A percentile compares a stretch with the other conserved stretches of the same genome.
Evolutionary conservation across 2,329 filamentous ascomycete genomes (phyloP).

Genomic region (Furcasterigmium furcatum): DNA sequence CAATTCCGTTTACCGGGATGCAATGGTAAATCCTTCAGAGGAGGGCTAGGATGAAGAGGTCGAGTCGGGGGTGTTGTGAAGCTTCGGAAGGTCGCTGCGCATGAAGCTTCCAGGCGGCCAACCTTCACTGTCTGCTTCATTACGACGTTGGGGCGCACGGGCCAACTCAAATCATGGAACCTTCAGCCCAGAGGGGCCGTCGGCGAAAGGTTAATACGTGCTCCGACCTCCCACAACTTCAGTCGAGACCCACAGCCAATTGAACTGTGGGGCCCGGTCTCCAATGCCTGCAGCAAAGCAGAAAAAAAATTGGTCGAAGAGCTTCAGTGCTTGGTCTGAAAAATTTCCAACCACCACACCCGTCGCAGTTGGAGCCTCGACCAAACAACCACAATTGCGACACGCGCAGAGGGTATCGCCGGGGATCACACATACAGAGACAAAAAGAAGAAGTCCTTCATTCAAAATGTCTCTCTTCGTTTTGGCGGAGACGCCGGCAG

Average conservation of each 20-base stretch:
- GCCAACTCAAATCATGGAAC: not conserved
- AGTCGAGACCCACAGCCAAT: not conserved
- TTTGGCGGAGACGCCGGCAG: constrained; percentile 87
- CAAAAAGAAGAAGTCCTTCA: constrained; percentile 13
- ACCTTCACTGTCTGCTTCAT: constrained; percentile 4
- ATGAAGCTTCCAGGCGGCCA: constrained; percentile 7
- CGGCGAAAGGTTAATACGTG: constrained; percentile 11
- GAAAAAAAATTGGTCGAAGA: constrained; percentile 31
- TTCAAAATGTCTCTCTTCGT: constrained; percentile 83
- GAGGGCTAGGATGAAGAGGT: not conserved
- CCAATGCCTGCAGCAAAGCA: constrained; percentile 15
- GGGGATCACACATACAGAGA: constrained; percentile 9
- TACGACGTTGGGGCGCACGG: constrained; percentile 6
- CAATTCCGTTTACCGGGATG: not conserved
- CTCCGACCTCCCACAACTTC: constrained; percentile 8
- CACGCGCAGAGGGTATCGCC: constrained; percentile 27
- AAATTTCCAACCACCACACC: constrained; percentile 34
- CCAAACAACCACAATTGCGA: constrained; percentile 30
- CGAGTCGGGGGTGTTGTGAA: not conserved
- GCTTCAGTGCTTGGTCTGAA: constrained; percentile 21
- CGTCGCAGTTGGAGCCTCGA: constrained; percentile 23
- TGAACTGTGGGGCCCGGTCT: constrained; percentile 3
- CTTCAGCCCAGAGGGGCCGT: not conserved
- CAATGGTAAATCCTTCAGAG: too few species aligned
- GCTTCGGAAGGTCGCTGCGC: too few species aligned